Evolutionary conservation across 148 eudicot genomes (phyloP).

Genomic region (Mesembryanthemum crystallinum): DNA sequence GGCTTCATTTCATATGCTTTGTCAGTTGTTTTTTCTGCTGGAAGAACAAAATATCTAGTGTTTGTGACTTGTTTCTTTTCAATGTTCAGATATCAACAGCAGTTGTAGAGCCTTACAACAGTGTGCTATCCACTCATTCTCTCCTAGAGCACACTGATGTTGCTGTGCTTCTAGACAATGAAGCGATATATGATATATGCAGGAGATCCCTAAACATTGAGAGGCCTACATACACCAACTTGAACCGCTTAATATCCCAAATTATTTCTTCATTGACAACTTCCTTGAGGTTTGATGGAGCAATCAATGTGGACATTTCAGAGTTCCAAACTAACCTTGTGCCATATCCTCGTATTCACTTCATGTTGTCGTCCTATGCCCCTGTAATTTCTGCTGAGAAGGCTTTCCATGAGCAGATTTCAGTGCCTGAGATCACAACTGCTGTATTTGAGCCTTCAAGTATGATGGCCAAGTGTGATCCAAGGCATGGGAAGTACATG

Average conservation of each 20-base stretch:
- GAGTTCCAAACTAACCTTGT: conserved; percentile 44
- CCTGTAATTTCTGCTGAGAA: conserved; percentile 40
- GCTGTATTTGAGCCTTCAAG: conserved; percentile 40
- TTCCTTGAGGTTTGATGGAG: conserved; percentile 41
- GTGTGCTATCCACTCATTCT: conserved; percentile 39
- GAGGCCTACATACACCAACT: conserved; percentile 42
- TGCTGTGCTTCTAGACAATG: conserved; percentile 37
- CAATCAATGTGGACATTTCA: conserved; percentile 38
- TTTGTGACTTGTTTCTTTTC: conserved; percentile 3
- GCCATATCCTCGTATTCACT: conserved; percentile 40
- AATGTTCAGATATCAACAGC: conserved; percentile 35
- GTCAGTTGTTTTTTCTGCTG: not conserved
- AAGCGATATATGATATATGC: conserved; percentile 41
- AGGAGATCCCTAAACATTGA: conserved; percentile 35
- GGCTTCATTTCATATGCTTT: not conserved
- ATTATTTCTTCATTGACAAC: conserved; percentile 37
- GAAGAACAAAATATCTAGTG: not conserved
- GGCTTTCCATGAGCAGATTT: conserved; percentile 39
- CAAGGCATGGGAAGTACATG: conserved; percentile 42
- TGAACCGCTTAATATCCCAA: conserved; percentile 40
- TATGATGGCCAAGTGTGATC: conserved; percentile 45
- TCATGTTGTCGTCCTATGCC: conserved; percentile 42
- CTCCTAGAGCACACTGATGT: conserved; percentile 40
- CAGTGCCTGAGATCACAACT: conserved; percentile 40
- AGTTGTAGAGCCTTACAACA: conserved; percentile 42